Conservation (phyloP, 345 rosid genomes). For the Hypericum androsaemum region DNA sequence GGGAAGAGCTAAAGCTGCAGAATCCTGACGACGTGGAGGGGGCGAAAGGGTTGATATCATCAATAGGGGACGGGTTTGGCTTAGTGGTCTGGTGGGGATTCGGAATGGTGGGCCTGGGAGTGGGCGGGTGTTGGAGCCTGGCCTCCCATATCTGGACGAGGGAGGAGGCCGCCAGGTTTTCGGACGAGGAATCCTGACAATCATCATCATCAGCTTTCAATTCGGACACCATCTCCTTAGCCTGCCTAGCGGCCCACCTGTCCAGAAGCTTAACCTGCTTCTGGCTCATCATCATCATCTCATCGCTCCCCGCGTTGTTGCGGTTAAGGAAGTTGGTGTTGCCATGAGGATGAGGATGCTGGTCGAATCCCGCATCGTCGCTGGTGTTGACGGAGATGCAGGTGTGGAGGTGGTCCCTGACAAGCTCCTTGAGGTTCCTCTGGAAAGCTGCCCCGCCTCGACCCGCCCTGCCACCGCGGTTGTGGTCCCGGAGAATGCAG, state of each 20-base stretch:
- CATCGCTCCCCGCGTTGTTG: slow-evolving; percentile 1
- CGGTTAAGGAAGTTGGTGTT: not conserved
- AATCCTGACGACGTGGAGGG: no score
- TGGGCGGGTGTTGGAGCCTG: slow-evolving; percentile 16
- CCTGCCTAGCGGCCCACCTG: slow-evolving; percentile 37
- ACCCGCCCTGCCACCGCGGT: slow-evolving; percentile 31
- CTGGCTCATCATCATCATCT: slow-evolving; percentile 7
- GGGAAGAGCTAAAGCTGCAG: no score
- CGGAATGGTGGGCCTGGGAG: no score
- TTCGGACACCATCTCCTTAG: slow-evolving; percentile 27
- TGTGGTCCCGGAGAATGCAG: slow-evolving; percentile 49
- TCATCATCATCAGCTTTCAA: slow-evolving; percentile 9
- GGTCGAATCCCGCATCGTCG: slow-evolving; percentile 3
- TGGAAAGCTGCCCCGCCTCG: slow-evolving; percentile 36
- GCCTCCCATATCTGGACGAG: slow-evolving; percentile 95
- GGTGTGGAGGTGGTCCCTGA: slow-evolving; percentile 44
- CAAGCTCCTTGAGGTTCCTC: slow-evolving; percentile 53
- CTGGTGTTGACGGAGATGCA: slow-evolving; percentile 23
- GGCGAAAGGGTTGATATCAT: no score
- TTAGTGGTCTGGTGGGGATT: no score
- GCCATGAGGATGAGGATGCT: slow-evolving; percentile 10
- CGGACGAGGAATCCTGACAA: not conserved
- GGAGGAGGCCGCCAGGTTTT: slow-evolving; percentile 48
- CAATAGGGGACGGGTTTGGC: no score
- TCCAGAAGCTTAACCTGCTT: slow-evolving; percentile 26